Conservation (phyloP, 257 asterid genomes). For the Plantago major region DNA sequence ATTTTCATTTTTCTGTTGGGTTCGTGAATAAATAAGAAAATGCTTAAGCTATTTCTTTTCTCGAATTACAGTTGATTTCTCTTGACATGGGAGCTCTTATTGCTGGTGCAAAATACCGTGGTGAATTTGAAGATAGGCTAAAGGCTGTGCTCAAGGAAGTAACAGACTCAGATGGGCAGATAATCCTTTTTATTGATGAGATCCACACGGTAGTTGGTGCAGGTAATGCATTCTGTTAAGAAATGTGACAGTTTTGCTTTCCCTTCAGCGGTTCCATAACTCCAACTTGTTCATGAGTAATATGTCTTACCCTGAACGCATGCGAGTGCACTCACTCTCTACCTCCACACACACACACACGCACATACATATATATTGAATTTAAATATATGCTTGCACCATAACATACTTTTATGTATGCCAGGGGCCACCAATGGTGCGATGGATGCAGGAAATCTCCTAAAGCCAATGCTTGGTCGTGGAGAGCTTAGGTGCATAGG, state of each 20-base stretch:
- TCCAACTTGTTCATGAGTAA: background rate
- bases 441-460: conserved; percentile 97
- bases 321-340: too few relatives aligned
- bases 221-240: conserved; percentile 37
- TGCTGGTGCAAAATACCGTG: conserved; percentile 98
- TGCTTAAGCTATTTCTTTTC: conserved; percentile 15
- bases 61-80: conserved; percentile 68
- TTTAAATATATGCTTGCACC: too few relatives aligned
- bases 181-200: conserved; percentile 89
- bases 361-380: too few relatives aligned
- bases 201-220: conserved; percentile 98
- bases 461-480: conserved; percentile 98
- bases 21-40: background rate
- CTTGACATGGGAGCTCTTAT: conserved; percentile 98
- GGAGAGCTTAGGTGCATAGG: conserved; percentile 98
- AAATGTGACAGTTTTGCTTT: background rate
- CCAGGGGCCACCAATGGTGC: conserved; percentile 97
- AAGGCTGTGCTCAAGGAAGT: conserved; percentile 97
- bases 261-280: background rate
- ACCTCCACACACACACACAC: too few relatives aligned
- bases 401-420: conserved; percentile 10
- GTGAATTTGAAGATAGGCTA: conserved; percentile 94
- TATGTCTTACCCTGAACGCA: too few relatives aligned
- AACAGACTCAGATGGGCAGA: conserved; percentile 89
- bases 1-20: background rate